These are phyloP conservation scores for Galerina sulciceps DNA, from an alignment of 768 basidiomycete genomes.

Conservation along the genomic window DNA sequence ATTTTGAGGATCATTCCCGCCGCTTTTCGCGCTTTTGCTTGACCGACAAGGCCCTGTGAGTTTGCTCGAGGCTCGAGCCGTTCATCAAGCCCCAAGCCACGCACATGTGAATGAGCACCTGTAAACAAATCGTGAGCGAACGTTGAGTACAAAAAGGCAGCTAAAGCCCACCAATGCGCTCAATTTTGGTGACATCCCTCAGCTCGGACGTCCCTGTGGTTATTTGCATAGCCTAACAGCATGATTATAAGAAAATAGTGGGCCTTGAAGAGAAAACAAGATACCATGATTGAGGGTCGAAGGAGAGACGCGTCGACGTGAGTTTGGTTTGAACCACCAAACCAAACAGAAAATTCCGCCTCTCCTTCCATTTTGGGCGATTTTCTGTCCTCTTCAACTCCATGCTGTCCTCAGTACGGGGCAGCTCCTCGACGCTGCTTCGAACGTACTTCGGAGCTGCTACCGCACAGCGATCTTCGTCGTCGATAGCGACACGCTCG, in stretches of 20 bases:
- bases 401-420: constrained; percentile 51
- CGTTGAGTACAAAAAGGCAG: constrained; percentile 1
- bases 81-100: constrained; percentile 92
- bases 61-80: constrained; percentile 87
- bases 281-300: constrained; percentile 22
- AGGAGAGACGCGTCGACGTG: constrained; percentile 1
- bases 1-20: constrained; percentile 98
- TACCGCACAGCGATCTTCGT: constrained; percentile 11
- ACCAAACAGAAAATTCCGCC: constrained; percentile 25
- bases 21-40: constrained; percentile 94
- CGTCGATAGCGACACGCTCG: constrained; percentile 21
- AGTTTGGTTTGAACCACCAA: constrained; percentile 17
- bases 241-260: neutral
- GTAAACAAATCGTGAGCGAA: constrained; percentile 11
- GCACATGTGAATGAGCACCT: constrained; percentile 96
- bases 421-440: constrained; percentile 42
- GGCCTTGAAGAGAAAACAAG: neutral
- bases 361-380: constrained; percentile 26
- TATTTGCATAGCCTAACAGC: constrained; percentile 66
- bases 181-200: constrained; percentile 90
- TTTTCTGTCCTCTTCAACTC: constrained; percentile 14
- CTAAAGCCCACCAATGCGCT: constrained; percentile 73
- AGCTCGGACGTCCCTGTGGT: constrained; percentile 78
- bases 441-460: constrained; percentile 32
- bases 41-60: constrained; percentile 97